Percentiles rank a stretch among this genome's conserved stretches.
Conservation (phyloP, 345 rosid genomes). For the Pugionium cornutum region DNA sequence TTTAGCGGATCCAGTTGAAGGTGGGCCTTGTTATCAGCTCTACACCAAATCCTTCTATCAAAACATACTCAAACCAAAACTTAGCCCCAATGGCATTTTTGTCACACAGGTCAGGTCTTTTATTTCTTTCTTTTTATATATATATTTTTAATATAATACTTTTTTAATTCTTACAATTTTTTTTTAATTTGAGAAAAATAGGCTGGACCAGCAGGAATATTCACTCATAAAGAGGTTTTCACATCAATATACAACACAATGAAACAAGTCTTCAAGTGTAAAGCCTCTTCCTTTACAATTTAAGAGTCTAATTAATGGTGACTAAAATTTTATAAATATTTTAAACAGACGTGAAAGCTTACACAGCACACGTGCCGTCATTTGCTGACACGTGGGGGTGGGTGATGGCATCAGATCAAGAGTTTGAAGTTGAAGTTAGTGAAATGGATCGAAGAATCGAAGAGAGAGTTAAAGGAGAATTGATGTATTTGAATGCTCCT, state of each 20-base stretch:
- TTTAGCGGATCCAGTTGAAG: slow-evolving; percentile 95
- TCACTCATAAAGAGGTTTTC: slow-evolving; percentile 92
- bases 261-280: slow-evolving; percentile 90
- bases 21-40: slow-evolving; percentile 97
- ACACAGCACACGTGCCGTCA: slow-evolving; percentile 94
- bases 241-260: slow-evolving; percentile 87
- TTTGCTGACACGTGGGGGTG: slow-evolving; percentile 99
- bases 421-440: slow-evolving; percentile 53
- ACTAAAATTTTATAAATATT: no score
- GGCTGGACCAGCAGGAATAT: slow-evolving; percentile 99
- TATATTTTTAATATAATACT: no score
- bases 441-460: slow-evolving; percentile 76
- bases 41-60: slow-evolving; percentile 92
- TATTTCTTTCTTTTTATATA: not conserved
- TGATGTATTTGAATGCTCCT: slow-evolving; percentile 75
- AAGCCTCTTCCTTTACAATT: slow-evolving; percentile 21
- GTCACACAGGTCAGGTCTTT: slow-evolving; percentile 92
- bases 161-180: not conserved
- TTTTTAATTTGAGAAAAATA: slow-evolving; percentile 15
- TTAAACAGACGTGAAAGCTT: slow-evolving; percentile 75
- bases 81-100: slow-evolving; percentile 73
- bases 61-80: slow-evolving; percentile 74
- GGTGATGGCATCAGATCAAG: slow-evolving; percentile 96
- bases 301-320: not conserved
- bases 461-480: slow-evolving; percentile 66